These are phyloP conservation scores for Apiotrichum laibachii DNA, from an alignment of 1,284 basidiomycete genomes.

Conservation along the genomic window DNA sequence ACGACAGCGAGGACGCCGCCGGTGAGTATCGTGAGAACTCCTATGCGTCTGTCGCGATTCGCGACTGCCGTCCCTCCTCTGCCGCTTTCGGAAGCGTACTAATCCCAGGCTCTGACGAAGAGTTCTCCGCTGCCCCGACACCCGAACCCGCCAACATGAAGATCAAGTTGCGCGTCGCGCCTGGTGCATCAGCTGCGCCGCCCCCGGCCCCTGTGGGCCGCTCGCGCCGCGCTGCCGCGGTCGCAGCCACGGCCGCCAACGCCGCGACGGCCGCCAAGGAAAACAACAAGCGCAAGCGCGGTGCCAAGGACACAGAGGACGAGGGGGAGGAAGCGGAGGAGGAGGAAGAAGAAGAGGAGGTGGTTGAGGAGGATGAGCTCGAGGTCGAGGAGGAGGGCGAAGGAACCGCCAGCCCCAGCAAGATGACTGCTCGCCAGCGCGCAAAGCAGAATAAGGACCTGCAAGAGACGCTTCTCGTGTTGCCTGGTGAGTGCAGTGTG, in stretches of 20 bases:
- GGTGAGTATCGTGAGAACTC: background rate
- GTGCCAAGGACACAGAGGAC: background rate
- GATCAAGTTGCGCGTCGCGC: slow-evolving; percentile 14
- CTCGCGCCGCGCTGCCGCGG: slow-evolving; percentile 1
- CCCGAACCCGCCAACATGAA: slow-evolving; percentile 5
- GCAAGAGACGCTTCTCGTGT: slow-evolving; percentile 27
- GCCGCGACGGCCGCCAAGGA: background rate
- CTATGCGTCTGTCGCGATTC: background rate
- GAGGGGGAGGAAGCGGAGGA: slow-evolving; percentile 18
- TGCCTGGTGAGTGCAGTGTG: slow-evolving; percentile 27
- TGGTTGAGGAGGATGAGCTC: slow-evolving; percentile 13
- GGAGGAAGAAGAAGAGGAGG: slow-evolving; percentile 22
- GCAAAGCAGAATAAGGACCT: slow-evolving; percentile 31
- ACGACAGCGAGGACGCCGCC: slow-evolving; percentile 16
- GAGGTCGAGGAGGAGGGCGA: slow-evolving; percentile 12
- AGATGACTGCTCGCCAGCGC: slow-evolving; percentile 40
- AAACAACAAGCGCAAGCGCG: slow-evolving; percentile 3
- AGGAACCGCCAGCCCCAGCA: slow-evolving; percentile 24
- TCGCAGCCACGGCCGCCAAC: slow-evolving; percentile 2
- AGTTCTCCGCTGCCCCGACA: slow-evolving; percentile 4
- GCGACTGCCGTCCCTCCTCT: too few species aligned
- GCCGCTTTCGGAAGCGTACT: background rate
- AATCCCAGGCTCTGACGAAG: slow-evolving; percentile 19
- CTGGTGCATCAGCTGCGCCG: background rate
- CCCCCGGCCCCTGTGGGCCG: background rate